Evolutionary conservation across 257 asterid species (phyloP).

Genomic region (Przewalskia tangutica): DNA sequence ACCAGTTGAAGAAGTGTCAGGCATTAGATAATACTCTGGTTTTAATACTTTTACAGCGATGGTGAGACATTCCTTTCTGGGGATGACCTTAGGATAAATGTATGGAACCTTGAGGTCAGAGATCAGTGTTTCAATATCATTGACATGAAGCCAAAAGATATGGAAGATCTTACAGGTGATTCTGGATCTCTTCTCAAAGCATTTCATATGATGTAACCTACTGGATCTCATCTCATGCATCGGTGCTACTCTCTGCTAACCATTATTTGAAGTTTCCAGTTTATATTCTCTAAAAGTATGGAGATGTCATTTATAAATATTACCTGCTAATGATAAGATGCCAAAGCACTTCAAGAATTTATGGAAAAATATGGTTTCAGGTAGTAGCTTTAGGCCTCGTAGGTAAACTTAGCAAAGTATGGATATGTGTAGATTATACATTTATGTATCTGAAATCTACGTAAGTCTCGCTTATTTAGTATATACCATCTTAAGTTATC

Average conservation of each 20-base stretch:
- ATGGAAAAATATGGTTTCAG: background rate
- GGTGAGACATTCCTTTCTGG: conserved; percentile 90
- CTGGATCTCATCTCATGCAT: background rate
- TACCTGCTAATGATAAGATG: background rate
- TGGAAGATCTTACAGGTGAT: conserved; percentile 87
- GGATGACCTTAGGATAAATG: conserved; percentile 73
- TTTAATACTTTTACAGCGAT: conserved; percentile 30
- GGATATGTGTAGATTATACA: background rate
- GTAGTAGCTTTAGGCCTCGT: background rate
- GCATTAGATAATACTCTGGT: background rate
- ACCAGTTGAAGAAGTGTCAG: background rate
- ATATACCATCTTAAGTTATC: too few relatives aligned
- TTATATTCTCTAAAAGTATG: background rate
- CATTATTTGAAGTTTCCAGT: background rate
- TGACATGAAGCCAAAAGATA: conserved; percentile 77
- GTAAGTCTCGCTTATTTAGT: background rate
- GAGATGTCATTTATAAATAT: background rate
- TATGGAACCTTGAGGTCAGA: conserved; percentile 83
- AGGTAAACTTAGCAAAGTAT: background rate
- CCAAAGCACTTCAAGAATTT: background rate
- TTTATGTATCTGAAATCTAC: background rate
- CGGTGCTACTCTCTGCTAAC: background rate
- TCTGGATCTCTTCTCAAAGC: background rate
- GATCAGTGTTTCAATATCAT: conserved; percentile 81
- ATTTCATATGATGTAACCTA: background rate